Base-by-base conservation (phyloP, 2,329 filamentous ascomycete genomes). In the Phaeomoniella chlamydospora region DNA sequence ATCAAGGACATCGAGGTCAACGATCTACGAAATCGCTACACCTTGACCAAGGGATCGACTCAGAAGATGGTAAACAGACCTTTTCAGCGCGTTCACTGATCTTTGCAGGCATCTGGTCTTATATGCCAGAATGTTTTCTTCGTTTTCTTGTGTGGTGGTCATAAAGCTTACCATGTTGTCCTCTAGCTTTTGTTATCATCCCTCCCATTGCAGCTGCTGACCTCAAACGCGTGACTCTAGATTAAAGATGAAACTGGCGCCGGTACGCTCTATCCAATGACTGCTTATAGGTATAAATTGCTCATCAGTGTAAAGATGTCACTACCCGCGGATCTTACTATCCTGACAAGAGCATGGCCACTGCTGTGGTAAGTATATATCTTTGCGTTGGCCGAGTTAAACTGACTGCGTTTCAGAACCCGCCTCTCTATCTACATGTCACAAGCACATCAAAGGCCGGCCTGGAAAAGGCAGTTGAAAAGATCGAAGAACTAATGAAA, bases 1-100 rank as follows among this genome's bases (percentile, higher is more conserved):
- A 96, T 98, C 63, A 90, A 92, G 61, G 90, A 98, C 54, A 94
- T 98, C 53, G 90, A 96, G 67, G 85, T 98, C 67, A 98, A 98
- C 60, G 88, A 96, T 61, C 65, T 96, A 53, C 80, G 88, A 45
- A 98, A 96, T 58, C 83, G 88, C 50, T 98, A 98, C 61, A 80
- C 87, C 58, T 72, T 98, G 65, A 98, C 88, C 45, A 96, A 94
- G 68, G 86, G 87, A 53, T 82, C 85, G 51, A 94, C 86, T 46
- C 90, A 96, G 70, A 93, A 94, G 75, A 94, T 90, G 88, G 90
- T 98, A 94, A 93, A 80, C 87, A 79, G 62, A 72, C 74, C 71
- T 70, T 64, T 72, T 67, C 67, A 60, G 59, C 63, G 54, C 67
- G 59, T 64, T 67, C 71, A 74, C 77, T 82, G 76, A 81, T 81